These are phyloP conservation scores for Pyrus bretschneideri DNA, from an alignment of 306 rosid species.

Conservation along the genomic window DNA sequence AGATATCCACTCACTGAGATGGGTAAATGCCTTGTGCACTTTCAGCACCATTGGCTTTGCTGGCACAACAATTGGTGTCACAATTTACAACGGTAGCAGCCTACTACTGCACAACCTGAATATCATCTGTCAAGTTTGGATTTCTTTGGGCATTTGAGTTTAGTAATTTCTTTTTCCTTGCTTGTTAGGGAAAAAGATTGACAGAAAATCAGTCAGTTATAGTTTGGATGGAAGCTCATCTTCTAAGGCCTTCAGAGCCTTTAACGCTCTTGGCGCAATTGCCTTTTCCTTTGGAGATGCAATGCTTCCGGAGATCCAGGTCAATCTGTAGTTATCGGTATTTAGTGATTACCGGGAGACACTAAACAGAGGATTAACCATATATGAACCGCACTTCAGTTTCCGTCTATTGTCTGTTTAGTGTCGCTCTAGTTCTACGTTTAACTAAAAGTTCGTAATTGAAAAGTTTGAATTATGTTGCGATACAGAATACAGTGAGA, in stretches of 20 bases:
- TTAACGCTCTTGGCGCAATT: constrained; percentile 62
- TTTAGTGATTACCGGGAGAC: too few relatives aligned
- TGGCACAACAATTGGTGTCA: constrained; percentile 63
- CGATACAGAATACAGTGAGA: constrained; percentile 51
- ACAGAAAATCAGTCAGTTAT: constrained; percentile 47
- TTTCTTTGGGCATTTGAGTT: not conserved
- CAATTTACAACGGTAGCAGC: constrained; percentile 49
- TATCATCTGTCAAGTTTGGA: not conserved
- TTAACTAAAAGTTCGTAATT: too few relatives aligned
- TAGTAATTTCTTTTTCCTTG: not conserved
- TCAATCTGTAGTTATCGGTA: not conserved
- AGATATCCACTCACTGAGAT: constrained; percentile 65
- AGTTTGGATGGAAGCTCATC: constrained; percentile 53
- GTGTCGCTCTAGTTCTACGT: too few relatives aligned
- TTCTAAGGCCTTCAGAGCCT: constrained; percentile 49
- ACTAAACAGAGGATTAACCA: too few relatives aligned
- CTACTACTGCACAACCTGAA: not conserved
- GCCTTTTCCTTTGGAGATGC: constrained; percentile 85
- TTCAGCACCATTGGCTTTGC: constrained; percentile 73
- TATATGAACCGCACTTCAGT: too few relatives aligned
- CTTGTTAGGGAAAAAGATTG: constrained; percentile 49
- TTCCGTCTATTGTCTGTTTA: too few relatives aligned
- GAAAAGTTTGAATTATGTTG: not conserved
- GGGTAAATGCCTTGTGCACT: constrained; percentile 81
- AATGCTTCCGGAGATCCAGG: constrained; percentile 84